These are phyloP conservation scores for Grosmannia serpens DNA, from an alignment of 2,329 filamentous ascomycete genomes.

Conservation along the genomic window DNA sequence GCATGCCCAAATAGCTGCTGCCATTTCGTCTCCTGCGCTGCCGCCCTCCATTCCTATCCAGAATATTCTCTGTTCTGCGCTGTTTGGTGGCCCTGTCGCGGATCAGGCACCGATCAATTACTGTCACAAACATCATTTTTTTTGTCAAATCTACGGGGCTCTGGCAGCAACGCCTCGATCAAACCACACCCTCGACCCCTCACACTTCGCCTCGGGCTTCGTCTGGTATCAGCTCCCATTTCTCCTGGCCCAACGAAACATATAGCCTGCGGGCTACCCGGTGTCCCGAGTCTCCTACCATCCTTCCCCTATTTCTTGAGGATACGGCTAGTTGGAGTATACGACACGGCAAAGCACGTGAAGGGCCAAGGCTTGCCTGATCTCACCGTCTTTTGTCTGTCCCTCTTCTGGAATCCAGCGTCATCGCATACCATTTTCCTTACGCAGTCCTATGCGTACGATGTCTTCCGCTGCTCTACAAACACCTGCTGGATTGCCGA, in stretches of 20 bases:
- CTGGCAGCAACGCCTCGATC: neutral
- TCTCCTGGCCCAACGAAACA: neutral
- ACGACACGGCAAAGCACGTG: neutral
- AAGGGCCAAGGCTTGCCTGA: neutral
- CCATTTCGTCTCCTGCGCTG: neutral
- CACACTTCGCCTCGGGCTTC: neutral
- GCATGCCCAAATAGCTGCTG: neutral
- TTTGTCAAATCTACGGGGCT: neutral
- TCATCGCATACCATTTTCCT: neutral
- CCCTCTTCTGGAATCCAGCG: neutral
- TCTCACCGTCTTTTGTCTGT: slow-evolving; percentile 2
- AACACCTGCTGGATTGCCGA: slow-evolving; percentile 34
- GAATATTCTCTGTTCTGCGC: neutral
- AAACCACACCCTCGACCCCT: neutral
- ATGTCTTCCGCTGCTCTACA: slow-evolving; percentile 57
- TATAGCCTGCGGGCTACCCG: neutral
- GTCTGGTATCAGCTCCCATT: neutral
- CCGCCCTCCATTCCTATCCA: neutral
- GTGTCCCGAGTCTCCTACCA: neutral
- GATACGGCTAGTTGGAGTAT: neutral
- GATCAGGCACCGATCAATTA: neutral
- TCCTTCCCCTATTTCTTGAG: neutral
- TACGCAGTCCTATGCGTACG: slow-evolving; percentile 18
- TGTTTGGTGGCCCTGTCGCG: neutral
- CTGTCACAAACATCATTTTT: neutral